phyloP scores from a whole-genome alignment of 2,329 filamentous ascomycete genomes.

The Colletotrichum cereale region DNA sequence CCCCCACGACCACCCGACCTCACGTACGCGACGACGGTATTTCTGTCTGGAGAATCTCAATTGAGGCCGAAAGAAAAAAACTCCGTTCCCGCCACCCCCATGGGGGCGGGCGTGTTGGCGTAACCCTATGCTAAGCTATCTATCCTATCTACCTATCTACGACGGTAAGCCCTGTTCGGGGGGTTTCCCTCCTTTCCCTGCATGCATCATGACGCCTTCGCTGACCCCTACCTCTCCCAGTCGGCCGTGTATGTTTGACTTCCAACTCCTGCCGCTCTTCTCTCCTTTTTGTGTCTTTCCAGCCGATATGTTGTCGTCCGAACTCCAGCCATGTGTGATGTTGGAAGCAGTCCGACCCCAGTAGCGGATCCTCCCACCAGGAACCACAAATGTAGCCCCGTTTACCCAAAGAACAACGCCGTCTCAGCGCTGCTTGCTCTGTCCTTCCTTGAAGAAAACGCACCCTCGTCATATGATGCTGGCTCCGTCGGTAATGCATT shows the following conservation, averaged over 20 bases:
- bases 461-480: slow-evolving; percentile 16
- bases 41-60: neutral
- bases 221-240: neutral
- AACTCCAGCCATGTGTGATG: neutral
- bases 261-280: slow-evolving; percentile 9
- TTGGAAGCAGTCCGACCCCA: neutral
- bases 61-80: neutral
- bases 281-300: neutral
- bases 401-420: slow-evolving; percentile 1
- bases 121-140: slow-evolving; percentile 40
- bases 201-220: slow-evolving; percentile 35
- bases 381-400: neutral
- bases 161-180: slow-evolving; percentile 16
- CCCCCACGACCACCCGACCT: too few species aligned
- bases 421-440: neutral
- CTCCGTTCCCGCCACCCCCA: slow-evolving; percentile 20
- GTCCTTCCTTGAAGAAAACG: neutral
- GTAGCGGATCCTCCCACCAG: neutral
- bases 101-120: slow-evolving; percentile 20
- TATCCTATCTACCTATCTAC: slow-evolving; percentile 41
- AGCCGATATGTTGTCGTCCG: neutral
- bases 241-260: slow-evolving; percentile 4
- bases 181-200: neutral
- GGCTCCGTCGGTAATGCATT: slow-evolving; percentile 32
- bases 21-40: neutral